A percentile compares a stretch with the other conserved stretches of the same genome.
These are phyloP conservation scores for Yamadazyma kanchanaburiensis DNA, from an alignment of 1,139 yeast species.

Conservation along the genomic window DNA sequence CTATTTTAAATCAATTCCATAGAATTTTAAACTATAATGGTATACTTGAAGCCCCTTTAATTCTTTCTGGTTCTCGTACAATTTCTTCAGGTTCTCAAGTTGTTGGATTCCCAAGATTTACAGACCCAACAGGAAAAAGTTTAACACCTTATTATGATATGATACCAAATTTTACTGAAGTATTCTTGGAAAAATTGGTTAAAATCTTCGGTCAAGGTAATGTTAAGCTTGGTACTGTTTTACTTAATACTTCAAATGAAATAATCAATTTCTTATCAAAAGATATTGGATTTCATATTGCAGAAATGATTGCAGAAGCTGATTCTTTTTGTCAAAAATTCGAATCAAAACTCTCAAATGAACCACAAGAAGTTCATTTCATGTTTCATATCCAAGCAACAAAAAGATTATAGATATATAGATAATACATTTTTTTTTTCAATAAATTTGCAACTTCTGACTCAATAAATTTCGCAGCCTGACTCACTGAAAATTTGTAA, in stretches of 20 bases:
- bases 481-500: constrained; percentile 5
- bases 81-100: constrained; percentile 8
- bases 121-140: constrained; percentile 15
- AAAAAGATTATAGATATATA: constrained; percentile 13
- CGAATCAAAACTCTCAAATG: constrained; percentile 12
- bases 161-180: constrained; percentile 25
- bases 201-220: constrained; percentile 31
- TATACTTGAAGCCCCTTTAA: constrained; percentile 28
- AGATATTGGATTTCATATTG: constrained; percentile 27
- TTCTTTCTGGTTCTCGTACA: constrained; percentile 22
- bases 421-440: constrained; percentile 1
- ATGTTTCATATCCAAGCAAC: constrained; percentile 29
- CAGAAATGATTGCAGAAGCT: constrained; percentile 34
- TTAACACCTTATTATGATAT: constrained; percentile 18
- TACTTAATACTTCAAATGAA: constrained; percentile 30
- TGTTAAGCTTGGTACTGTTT: constrained; percentile 29
- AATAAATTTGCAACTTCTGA: too few species aligned
- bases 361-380: constrained; percentile 23
- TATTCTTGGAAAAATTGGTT: constrained; percentile 20
- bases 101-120: constrained; percentile 18
- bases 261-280: constrained; percentile 29
- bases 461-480: constrained; percentile 6
- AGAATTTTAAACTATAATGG: constrained; percentile 39
- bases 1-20: constrained; percentile 29
- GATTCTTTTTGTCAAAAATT: constrained; percentile 25